Percentiles rank a stretch among this genome's conserved stretches.
Conservation (phyloP, 2,329 filamentous ascomycete species). For the Dothistroma pini region DNA sequence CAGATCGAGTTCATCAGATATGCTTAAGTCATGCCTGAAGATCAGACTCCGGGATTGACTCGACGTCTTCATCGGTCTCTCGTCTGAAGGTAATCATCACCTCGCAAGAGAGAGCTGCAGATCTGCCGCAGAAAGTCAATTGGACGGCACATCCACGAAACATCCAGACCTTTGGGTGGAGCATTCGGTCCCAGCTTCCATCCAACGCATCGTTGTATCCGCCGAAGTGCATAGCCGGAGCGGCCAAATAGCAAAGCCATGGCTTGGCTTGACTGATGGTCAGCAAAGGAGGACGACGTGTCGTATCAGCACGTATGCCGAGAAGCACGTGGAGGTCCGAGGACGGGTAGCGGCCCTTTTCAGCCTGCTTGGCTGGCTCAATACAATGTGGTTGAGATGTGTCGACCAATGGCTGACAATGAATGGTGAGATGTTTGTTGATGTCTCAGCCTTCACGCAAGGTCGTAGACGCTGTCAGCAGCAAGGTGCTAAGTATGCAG, state of each 20-base stretch:
- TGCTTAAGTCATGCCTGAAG: constrained; percentile 13
- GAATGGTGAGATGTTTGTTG: not conserved
- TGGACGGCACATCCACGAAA: not conserved
- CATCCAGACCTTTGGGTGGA: not conserved
- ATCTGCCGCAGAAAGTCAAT: not conserved
- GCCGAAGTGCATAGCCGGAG: not conserved
- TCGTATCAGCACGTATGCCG: not conserved
- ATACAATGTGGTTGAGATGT: too few species aligned
- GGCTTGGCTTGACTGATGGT: not conserved
- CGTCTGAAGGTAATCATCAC: not conserved
- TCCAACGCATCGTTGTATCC: not conserved
- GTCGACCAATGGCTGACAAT: constrained; percentile 1
- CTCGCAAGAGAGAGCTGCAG: not conserved
- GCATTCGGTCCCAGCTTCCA: not conserved
- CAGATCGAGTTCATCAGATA: constrained; percentile 9
- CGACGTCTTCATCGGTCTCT: not conserved
- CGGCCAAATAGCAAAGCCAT: not conserved
- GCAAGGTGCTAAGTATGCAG: constrained; percentile 3
- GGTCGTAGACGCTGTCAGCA: constrained; percentile 1
- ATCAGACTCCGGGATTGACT: not conserved
- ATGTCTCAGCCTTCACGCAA: constrained; percentile 6
- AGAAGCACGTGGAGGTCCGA: not conserved
- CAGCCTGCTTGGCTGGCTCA: too few species aligned
- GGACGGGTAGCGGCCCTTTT: not conserved
- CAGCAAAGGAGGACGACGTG: not conserved